phyloP scores from a whole-genome alignment of 345 rosid species.

The Hibiscus syriacus region DNA sequence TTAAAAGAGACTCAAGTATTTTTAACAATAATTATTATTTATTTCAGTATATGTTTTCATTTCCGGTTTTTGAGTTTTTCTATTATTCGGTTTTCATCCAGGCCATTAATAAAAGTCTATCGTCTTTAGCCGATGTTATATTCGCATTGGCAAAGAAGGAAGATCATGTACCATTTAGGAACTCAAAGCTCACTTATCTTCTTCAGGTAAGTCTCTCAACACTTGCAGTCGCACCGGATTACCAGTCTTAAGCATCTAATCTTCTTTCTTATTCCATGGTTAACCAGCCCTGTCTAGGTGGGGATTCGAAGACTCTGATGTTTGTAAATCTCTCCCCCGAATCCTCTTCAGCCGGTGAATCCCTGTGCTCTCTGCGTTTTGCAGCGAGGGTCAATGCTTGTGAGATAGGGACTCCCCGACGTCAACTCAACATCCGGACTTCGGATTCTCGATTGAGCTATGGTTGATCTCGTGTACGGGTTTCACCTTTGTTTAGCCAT shows the following conservation, averaged over 20 bases:
- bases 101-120: constrained; percentile 93
- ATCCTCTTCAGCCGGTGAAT: constrained; percentile 72
- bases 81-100: constrained; percentile 15
- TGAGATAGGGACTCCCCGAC: constrained; percentile 91
- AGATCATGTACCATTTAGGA: constrained; percentile 85
- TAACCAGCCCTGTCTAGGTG: constrained; percentile 91
- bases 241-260: constrained; percentile 7
- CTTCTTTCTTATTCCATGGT: constrained; percentile 13
- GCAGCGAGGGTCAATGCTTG: constrained; percentile 98
- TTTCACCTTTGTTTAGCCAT: not conserved
- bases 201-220: constrained; percentile 59
- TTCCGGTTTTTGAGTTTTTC: not conserved
- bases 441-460: constrained; percentile 67
- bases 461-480: constrained; percentile 34
- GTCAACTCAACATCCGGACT: constrained; percentile 46
- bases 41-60: not conserved
- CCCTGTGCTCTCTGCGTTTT: constrained; percentile 86
- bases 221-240: not conserved
- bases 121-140: constrained; percentile 88
- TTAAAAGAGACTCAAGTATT: constrained; percentile 93
- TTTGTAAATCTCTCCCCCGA: constrained; percentile 90
- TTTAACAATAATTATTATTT: not conserved
- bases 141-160: constrained; percentile 91
- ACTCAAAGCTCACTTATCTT: constrained; percentile 95
- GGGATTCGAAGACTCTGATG: constrained; percentile 93